Conservation (phyloP, 2,329 filamentous ascomycete genomes). For the Xylariomycetidae sp. region DNA sequence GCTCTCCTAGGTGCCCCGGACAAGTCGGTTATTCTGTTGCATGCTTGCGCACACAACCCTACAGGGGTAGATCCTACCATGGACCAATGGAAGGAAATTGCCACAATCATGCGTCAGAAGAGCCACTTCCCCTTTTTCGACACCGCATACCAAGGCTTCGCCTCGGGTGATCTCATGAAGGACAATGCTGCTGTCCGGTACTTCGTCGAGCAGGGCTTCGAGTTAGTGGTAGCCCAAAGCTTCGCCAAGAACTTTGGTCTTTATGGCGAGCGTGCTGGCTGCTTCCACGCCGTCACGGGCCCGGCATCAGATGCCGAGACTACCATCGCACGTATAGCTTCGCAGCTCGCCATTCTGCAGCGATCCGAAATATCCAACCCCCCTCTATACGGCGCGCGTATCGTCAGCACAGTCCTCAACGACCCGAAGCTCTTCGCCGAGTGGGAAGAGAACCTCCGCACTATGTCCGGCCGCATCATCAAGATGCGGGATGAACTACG, state of each 20-base stretch:
- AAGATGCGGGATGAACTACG: conserved; percentile 80
- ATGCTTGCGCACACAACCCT: conserved; percentile 96
- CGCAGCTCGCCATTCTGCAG: conserved; percentile 89
- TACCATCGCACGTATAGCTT: conserved; percentile 63
- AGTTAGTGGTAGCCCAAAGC: conserved; percentile 82
- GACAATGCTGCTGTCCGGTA: conserved; percentile 92
- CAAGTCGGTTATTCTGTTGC: conserved; percentile 81
- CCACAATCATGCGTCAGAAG: conserved; percentile 68
- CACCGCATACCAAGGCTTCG: conserved; percentile 95
- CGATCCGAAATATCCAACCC: conserved; percentile 97
- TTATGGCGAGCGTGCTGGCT: conserved; percentile 93
- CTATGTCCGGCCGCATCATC: conserved; percentile 94
- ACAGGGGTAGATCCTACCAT: conserved; percentile 93
- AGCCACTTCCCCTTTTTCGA: conserved; percentile 98
- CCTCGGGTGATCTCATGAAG: conserved; percentile 77
- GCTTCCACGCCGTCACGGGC: conserved; percentile 87
- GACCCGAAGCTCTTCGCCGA: conserved; percentile 75
- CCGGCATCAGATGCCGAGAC: conserved; percentile 63
- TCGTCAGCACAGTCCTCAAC: conserved; percentile 81
- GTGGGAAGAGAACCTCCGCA: conserved; percentile 88
- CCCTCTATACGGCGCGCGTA: conserved; percentile 87
- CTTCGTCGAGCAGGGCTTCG: conserved; percentile 89
- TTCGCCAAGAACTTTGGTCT: conserved; percentile 99
- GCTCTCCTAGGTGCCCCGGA: conserved; percentile 67
- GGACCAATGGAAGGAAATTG: conserved; percentile 92